These are phyloP conservation scores for Barnettozyma botsteinii DNA, from an alignment of 805 yeast genomes.

Conservation along the genomic window DNA sequence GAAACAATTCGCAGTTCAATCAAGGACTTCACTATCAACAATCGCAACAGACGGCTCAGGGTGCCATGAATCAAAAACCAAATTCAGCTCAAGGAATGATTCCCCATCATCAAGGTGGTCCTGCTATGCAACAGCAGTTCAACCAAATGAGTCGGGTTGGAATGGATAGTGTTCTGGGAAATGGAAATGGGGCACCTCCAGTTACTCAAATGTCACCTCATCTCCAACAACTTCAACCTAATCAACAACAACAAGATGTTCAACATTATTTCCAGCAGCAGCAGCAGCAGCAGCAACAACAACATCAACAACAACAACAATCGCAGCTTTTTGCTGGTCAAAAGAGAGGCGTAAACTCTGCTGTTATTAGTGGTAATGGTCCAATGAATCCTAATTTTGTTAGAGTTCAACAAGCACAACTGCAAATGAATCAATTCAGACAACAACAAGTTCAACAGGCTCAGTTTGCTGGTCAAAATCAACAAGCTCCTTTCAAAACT, in stretches of 20 bases:
- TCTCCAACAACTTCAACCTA: conserved; percentile 1
- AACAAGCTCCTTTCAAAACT: conserved; percentile 13
- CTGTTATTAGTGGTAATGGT: conserved; percentile 2
- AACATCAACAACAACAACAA: conserved; percentile 23
- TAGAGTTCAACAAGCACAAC: conserved; percentile 34
- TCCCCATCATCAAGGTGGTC: background rate
- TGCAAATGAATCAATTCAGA: conserved; percentile 44
- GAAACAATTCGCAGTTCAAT: background rate
- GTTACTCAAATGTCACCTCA: conserved; percentile 10
- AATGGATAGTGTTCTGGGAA: background rate
- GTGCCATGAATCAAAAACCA: background rate
- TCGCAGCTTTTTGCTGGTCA: conserved; percentile 23
- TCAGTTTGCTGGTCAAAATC: conserved; percentile 6
- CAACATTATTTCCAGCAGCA: conserved; percentile 20
- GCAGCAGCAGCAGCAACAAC: conserved; percentile 24
- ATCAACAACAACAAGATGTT: conserved; percentile 10
- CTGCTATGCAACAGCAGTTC: background rate
- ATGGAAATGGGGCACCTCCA: conserved; percentile 3
- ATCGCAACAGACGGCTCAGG: background rate
- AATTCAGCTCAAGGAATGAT: background rate
- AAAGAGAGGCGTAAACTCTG: conserved; percentile 10
- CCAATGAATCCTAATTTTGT: conserved; percentile 23
- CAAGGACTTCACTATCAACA: conserved; percentile 2
- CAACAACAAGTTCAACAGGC: conserved; percentile 30
- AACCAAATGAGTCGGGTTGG: background rate